Conservation (phyloP, 192 early-diverging fungal species). For the Podila minutissima region DNA sequence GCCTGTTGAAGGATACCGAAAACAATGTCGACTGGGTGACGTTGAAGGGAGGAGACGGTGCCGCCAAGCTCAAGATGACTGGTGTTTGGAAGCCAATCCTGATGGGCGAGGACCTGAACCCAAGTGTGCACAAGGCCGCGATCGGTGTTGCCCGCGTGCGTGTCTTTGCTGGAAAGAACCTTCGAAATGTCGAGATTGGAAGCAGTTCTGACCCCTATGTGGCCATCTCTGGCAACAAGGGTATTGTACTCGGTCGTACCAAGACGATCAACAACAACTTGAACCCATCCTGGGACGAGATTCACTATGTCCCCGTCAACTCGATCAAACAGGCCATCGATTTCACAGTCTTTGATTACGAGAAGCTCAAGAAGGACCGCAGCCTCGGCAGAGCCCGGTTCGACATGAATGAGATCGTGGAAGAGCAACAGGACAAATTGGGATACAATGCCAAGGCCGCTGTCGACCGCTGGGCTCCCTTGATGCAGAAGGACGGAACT, state of each 20-base stretch:
- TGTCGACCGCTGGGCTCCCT: constrained; percentile 55
- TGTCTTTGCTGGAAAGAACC: constrained; percentile 74
- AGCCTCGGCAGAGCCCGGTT: constrained; percentile 77
- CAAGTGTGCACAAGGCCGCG: constrained; percentile 62
- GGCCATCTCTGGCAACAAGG: constrained; percentile 60
- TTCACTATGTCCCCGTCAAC: constrained; percentile 84
- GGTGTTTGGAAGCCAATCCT: constrained; percentile 81
- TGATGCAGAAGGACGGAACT: constrained; percentile 66
- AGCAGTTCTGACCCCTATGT: constrained; percentile 95
- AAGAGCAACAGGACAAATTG: constrained; percentile 50
- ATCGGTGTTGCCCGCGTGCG: constrained; percentile 85
- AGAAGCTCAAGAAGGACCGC: constrained; percentile 87
- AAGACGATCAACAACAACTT: constrained; percentile 84
- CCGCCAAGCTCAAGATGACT: constrained; percentile 53
- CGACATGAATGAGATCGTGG: constrained; percentile 68
- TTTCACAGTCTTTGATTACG: constrained; percentile 89
- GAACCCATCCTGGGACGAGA: constrained; percentile 94
- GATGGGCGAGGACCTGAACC: constrained; percentile 71
- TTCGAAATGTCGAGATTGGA: constrained; percentile 87
- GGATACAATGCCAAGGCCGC: constrained; percentile 27
- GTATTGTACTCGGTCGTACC: constrained; percentile 74
- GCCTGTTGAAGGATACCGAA: constrained; percentile 32
- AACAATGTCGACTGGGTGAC: constrained; percentile 57
- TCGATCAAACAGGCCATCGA: constrained; percentile 76
- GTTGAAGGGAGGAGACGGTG: constrained; percentile 45